Evolutionary conservation across 192 early-diverging fungal species (phyloP), one percentile per base, ranked within the genome.

Genomic region (Coemansia sp.): DNA sequence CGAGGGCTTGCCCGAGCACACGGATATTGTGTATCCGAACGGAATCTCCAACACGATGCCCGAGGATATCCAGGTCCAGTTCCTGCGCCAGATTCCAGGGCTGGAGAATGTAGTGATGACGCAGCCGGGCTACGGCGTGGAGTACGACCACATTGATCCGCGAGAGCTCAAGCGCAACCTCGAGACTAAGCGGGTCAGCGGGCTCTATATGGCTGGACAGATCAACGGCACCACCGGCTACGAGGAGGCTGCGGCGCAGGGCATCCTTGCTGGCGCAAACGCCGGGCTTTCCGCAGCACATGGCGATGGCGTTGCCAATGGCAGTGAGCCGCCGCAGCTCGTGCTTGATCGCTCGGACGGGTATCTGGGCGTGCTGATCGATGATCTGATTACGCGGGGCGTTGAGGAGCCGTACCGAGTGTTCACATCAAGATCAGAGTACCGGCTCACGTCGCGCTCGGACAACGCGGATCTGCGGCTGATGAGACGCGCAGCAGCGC

Each of bases 221-320:
- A 94, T 94, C 53, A 94, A 94, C 64, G 92, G 92, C n/a, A 94
- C 92, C 1, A 94, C 92, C 0, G 92, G 92, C 6, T 94, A 92
- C 65, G 92, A 92, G 55, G 91, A 92, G 67, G 92, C 92, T 0
- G 92, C 92, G 2, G 89, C 90, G 0, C 92, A 94, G 68, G 92
- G 92, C 0, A 79, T 92, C 1, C 83, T 93, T 45, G 92, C 91
- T 1, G 92, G 92, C 5, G 87, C 90, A 62, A 93, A 93, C 43
- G 90, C 92, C 8, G 90, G 86, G 4, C 63, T 90, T n/a, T 78
- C 87, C 3, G 79, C 87, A 5, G 70, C 77, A 42, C 75, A 83
- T 13, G 1, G 73, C 72, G 37, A 8, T 17, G 20, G 19, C 16
- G n/a, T 17, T 5, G 41, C 42, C 12, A 11, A 5, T 25, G 32